Conservation (phyloP, 2,329 filamentous ascomycete species). For the Clarireedia paspali region DNA sequence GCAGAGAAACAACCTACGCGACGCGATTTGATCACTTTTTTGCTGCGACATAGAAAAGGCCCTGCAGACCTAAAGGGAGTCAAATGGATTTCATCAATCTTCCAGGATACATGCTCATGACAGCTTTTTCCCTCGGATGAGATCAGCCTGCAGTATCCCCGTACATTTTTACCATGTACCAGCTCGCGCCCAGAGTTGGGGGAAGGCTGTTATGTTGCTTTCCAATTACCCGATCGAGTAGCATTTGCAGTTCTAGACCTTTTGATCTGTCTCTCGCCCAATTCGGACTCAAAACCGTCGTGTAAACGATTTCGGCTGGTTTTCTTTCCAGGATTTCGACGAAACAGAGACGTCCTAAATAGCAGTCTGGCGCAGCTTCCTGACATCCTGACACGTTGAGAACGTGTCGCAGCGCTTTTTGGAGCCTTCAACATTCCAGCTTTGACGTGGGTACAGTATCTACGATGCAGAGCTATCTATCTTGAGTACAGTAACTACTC, state of each 20-base stretch:
- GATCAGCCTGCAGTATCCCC: conserved; percentile 7
- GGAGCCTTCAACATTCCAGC: neutral
- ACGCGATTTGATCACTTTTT: neutral
- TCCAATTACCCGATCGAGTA: conserved; percentile 2
- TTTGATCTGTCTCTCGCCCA: conserved; percentile 1
- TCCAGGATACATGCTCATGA: conserved; percentile 1
- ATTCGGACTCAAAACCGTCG: neutral
- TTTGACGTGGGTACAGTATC: neutral
- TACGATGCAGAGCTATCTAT: neutral
- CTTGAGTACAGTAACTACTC: neutral
- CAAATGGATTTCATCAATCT: neutral
- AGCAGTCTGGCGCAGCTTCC: neutral
- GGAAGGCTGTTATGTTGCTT: neutral
- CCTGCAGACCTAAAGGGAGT: neutral
- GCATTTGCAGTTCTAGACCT: neutral
- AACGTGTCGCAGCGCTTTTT: neutral
- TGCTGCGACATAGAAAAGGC: neutral
- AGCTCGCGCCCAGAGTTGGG: neutral
- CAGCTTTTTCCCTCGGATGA: neutral
- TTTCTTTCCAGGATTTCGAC: neutral
- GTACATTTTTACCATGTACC: conserved; percentile 1
- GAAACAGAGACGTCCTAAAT: neutral
- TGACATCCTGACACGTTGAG: neutral
- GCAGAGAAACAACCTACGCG: neutral
- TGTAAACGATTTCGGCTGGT: neutral